phyloP scores from a whole-genome alignment of 768 basidiomycete species.

The Psilocybe cubensis region DNA sequence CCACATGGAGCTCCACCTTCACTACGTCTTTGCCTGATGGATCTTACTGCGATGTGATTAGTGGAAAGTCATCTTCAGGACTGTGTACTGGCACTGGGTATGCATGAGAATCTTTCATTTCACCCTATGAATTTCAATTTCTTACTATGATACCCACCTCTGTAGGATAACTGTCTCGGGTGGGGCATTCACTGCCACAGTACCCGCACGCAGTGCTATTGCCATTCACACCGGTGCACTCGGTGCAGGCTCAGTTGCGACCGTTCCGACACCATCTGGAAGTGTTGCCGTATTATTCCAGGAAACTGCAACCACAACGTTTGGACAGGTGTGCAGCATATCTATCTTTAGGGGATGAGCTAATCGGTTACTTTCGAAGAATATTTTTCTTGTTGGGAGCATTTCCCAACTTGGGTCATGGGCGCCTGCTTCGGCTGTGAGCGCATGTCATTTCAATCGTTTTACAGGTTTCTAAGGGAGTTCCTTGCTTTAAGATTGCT shows the following conservation, averaged over 20 bases:
- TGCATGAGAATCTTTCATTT: constrained; percentile 16
- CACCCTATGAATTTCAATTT: background rate
- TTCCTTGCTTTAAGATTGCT: constrained; percentile 40
- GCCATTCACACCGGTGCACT: constrained; percentile 56
- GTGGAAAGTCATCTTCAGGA: constrained; percentile 42
- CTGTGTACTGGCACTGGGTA: constrained; percentile 57
- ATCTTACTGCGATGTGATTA: constrained; percentile 67
- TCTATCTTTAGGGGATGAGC: background rate
- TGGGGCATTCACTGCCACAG: constrained; percentile 52
- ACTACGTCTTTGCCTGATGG: constrained; percentile 60
- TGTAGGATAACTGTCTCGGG: constrained; percentile 54
- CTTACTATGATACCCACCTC: background rate
- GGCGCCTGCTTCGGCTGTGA: constrained; percentile 49
- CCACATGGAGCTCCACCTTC: constrained; percentile 59
- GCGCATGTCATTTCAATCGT: constrained; percentile 25
- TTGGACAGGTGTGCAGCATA: constrained; percentile 49
- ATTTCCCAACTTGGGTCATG: constrained; percentile 58
- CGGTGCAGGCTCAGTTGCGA: constrained; percentile 30
- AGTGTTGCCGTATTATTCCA: constrained; percentile 50
- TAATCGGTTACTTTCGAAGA: constrained; percentile 36
- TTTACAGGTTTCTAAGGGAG: background rate
- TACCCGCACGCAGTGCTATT: constrained; percentile 54
- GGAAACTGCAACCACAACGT: constrained; percentile 58
- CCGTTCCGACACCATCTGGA: constrained; percentile 16
- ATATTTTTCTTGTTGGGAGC: constrained; percentile 63